Conservation (phyloP, 805 yeast genomes). For the Schwanniomyces yamadae region DNA sequence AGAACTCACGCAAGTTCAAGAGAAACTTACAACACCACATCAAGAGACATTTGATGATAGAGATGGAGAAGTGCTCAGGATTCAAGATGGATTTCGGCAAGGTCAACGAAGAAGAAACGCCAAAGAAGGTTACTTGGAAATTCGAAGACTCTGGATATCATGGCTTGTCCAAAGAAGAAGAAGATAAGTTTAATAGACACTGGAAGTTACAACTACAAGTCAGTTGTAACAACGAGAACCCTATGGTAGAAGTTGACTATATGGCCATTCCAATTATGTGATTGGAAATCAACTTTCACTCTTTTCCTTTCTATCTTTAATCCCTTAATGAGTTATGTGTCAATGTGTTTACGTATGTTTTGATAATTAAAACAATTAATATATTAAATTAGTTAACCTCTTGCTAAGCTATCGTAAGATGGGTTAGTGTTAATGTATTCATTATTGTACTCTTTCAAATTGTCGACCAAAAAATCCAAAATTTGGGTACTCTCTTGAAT, state of each 20-base stretch:
- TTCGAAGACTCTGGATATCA: constrained; percentile 59
- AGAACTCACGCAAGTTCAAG: constrained; percentile 67
- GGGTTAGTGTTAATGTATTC: constrained; percentile 40
- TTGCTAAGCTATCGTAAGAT: constrained; percentile 38
- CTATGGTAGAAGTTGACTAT: constrained; percentile 66
- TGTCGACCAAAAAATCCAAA: constrained; percentile 48
- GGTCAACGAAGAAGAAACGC: constrained; percentile 46
- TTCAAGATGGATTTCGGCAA: constrained; percentile 51
- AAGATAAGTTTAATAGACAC: constrained; percentile 48
- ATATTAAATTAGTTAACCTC: constrained; percentile 6
- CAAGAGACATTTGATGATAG: constrained; percentile 66
- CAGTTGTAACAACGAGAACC: constrained; percentile 63
- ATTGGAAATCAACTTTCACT: neutral
- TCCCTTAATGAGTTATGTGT: constrained; percentile 7
- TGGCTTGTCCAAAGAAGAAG: constrained; percentile 49
- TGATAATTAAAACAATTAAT: constrained; percentile 2
- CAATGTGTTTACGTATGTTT: constrained; percentile 4
- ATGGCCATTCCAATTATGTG: constrained; percentile 46
- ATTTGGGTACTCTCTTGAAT: constrained; percentile 55
- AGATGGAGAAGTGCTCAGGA: constrained; percentile 62
- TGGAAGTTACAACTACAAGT: constrained; percentile 66
- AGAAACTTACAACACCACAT: constrained; percentile 76
- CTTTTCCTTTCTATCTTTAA: neutral
- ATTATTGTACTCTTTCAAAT: constrained; percentile 35
- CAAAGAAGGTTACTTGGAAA: constrained; percentile 59